These are phyloP conservation scores for Drechslerella coelobrocha DNA, from an alignment of 2,329 filamentous ascomycete genomes.

Conservation along the genomic window DNA sequence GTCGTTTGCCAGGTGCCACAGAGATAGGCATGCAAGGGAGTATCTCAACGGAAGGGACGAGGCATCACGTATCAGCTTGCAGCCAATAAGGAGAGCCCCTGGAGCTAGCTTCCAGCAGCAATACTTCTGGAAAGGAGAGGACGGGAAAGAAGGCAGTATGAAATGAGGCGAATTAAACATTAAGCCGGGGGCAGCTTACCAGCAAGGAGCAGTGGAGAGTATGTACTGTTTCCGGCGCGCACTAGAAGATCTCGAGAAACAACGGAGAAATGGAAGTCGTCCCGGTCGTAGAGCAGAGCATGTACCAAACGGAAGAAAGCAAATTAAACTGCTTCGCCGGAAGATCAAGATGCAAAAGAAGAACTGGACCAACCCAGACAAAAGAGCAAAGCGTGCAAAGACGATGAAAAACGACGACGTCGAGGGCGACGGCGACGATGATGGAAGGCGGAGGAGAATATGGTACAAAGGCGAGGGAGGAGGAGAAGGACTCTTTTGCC, in stretches of 20 bases:
- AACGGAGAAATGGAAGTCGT: constrained; percentile 47
- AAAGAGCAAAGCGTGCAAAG: constrained; percentile 11
- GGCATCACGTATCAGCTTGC: constrained; percentile 8
- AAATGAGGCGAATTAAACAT: too few relatives aligned
- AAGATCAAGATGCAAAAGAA: constrained; percentile 31
- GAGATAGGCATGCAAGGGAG: constrained; percentile 41
- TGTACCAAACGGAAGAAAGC: constrained; percentile 19
- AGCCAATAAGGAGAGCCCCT: constrained; percentile 32
- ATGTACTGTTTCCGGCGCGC: constrained; percentile 29
- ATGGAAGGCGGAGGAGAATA: neutral
- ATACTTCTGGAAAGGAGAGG: neutral
- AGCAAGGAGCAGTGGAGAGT: constrained; percentile 18
- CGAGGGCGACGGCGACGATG: constrained; percentile 3
- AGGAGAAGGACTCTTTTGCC: constrained; percentile 26
- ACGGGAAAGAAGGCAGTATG: neutral
- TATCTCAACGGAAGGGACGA: constrained; percentile 17
- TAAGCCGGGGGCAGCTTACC: constrained; percentile 26
- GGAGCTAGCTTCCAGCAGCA: constrained; percentile 1
- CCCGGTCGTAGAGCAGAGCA: constrained; percentile 27
- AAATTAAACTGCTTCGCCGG: constrained; percentile 39
- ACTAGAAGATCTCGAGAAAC: constrained; percentile 5
- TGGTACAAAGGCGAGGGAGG: constrained; percentile 10
- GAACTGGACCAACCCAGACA: constrained; percentile 20
- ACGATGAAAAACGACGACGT: constrained; percentile 27
- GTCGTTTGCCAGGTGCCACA: constrained; percentile 43